phyloP scores from a whole-genome alignment of 805 yeast species.

The Metschnikowia continentalis region DNA sequence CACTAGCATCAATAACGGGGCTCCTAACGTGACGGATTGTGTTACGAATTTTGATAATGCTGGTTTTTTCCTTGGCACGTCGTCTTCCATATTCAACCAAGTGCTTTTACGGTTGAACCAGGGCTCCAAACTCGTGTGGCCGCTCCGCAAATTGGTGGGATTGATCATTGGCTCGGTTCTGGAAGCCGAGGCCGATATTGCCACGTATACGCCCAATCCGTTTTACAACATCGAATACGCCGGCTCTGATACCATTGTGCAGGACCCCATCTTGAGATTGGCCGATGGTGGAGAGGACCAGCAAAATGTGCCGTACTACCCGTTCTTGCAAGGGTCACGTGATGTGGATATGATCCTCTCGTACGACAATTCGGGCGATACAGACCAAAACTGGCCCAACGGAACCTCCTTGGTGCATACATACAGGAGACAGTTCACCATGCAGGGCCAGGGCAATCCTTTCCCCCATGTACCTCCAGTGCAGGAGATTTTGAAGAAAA shows the following conservation, averaged over 20 bases:
- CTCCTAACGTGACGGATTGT: conserved; percentile 17
- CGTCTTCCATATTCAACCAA: conserved; percentile 76
- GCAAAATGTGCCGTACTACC: conserved; percentile 66
- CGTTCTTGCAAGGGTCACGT: conserved; percentile 60
- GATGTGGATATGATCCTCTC: conserved; percentile 63
- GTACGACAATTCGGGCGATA: conserved; percentile 64
- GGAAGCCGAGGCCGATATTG: conserved; percentile 57
- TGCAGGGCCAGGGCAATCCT: conserved; percentile 17
- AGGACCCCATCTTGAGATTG: conserved; percentile 44
- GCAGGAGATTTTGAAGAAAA: conserved; percentile 6
- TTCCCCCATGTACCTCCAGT: conserved; percentile 17
- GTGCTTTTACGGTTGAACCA: conserved; percentile 55
- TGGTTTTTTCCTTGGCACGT: conserved; percentile 78
- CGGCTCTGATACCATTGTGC: conserved; percentile 28
- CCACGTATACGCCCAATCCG: conserved; percentile 72
- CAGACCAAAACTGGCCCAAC: conserved; percentile 58
- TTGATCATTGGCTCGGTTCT: conserved; percentile 33
- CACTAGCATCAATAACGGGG: conserved; percentile 22
- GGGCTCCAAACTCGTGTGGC: conserved; percentile 13
- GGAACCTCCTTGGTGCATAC: conserved; percentile 58
- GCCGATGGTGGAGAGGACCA: conserved; percentile 81
- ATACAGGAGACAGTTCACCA: conserved; percentile 48
- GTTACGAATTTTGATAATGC: conserved; percentile 38
- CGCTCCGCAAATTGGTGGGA: conserved; percentile 20
- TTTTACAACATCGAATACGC: conserved; percentile 42